Evolutionary conservation across 2,329 filamentous ascomycete genomes (phyloP), one percentile per base, ranked within the genome.

Genomic region (Aspergillus nomiae): DNA sequence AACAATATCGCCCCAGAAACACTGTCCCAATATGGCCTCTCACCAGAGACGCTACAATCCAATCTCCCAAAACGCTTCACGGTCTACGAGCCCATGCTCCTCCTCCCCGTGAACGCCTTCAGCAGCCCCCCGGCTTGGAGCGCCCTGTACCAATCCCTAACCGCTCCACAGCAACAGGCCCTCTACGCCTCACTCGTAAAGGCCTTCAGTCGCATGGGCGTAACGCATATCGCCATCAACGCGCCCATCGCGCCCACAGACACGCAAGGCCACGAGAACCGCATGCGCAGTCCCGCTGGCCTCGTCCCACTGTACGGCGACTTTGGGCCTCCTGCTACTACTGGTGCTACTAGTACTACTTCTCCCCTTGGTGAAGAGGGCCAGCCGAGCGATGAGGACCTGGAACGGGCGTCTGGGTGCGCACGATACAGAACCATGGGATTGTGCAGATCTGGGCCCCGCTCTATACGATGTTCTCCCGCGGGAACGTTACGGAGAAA

Each of bases 401-500:
- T 96, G 63, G 74, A 81, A 0, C 62, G 75, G 1, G 89, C 92
- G 0, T 87, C 65, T 98, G 94, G 94, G 90, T 91, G 0, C 86
- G 84, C 14, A 89, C 90, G 5, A 87, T 84, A 58, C 93, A 97
- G 74, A 92, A 92, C 72, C 84, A 86, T 62, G 90, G 90, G 2
- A 90, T 98, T 62, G 78, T 82, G 41, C 94, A 98, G 80, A 89
- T 86, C 2, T 98, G 94, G 94, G 91, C 93, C 1, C 94, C 94
- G 16, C 79, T 89, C 0, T 94, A 92, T 83, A 96, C 93, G 30
- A 97, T 97, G 94, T 98, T 98, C 76, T 93, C 90, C 65, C 86
- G 93, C 1, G 94, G 94, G 4, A 98, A 97, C 76, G 83, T 97
- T 63, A 90, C 89, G 57, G 94, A 98, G 78, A 98, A 97, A 75